A percentile compares a stretch with the other conserved stretches of the same genome.
These are phyloP conservation scores for Agastache rugosa DNA, from an alignment of 257 asterid genomes.

Conservation along the genomic window DNA sequence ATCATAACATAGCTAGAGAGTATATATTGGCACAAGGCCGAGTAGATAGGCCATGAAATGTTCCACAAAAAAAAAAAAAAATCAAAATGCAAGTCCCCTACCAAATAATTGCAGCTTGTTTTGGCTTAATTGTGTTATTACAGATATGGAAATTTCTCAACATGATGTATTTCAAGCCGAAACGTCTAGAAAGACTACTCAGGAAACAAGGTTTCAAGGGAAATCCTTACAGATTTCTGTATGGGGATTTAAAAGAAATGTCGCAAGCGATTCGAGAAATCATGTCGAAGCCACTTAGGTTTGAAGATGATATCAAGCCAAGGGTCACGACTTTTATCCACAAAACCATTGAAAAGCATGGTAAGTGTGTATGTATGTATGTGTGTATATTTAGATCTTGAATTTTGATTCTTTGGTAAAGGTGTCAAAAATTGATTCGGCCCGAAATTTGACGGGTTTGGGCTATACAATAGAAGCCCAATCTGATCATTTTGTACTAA, in stretches of 20 bases:
- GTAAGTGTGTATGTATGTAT: slow-evolving; percentile 20
- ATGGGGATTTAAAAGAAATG: slow-evolving; percentile 53
- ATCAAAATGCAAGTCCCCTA: neutral
- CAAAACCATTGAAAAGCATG: slow-evolving; percentile 41
- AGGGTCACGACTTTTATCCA: slow-evolving; percentile 35
- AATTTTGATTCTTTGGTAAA: neutral
- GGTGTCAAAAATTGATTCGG: too few species aligned
- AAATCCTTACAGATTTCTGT: slow-evolving; percentile 41
- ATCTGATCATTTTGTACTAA: too few species aligned
- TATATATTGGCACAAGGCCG: neutral
- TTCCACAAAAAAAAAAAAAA: neutral
- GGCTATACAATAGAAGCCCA: too few species aligned
- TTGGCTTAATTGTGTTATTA: slow-evolving; percentile 6
- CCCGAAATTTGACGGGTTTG: too few species aligned
- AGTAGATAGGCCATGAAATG: too few species aligned
- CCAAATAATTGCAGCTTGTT: neutral
- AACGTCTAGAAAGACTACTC: slow-evolving; percentile 44
- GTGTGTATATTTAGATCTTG: neutral
- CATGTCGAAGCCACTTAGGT: slow-evolving; percentile 41
- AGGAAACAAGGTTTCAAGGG: slow-evolving; percentile 53
- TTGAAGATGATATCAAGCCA: slow-evolving; percentile 47
- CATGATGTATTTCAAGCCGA: slow-evolving; percentile 49
- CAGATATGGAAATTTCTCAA: slow-evolving; percentile 45
- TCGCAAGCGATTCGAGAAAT: slow-evolving; percentile 16
- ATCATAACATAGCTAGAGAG: neutral